Base-by-base conservation (phyloP, 257 asterid genomes). In the Primulina huaijiensis region DNA sequence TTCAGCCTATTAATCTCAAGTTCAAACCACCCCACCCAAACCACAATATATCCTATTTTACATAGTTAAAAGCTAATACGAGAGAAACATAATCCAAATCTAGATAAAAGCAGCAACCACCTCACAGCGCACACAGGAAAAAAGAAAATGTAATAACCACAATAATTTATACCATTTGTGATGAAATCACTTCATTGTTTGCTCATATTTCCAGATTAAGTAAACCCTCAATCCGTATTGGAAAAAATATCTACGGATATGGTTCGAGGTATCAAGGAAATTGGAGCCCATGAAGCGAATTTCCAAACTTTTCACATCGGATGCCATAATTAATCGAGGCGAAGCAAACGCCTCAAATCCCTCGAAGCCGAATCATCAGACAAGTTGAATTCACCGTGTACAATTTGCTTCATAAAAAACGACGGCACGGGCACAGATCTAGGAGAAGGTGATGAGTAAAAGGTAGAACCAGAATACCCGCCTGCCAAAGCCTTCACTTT, bases 281-380 rank as follows among this genome's bases (percentile, higher is more conserved):
- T 43, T 17, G 3, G 19, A 43, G 55, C 7, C 55, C 55, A 14
- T 43, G 55, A 43, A 43, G 55, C 55, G 19, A 43, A 43, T 43
- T 43, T n/a, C 19, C 19, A 10, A 10, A 10, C 50, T 43, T 12
- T 43, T 43, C 17, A 14, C n/a, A 43, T 11, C 19, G 2, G 55
- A 43, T 14, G 6, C 30, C 55, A 43, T 43, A 12, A 43, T 43
- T 3, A 12, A 14, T 43, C 55, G 55, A 43, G 55, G 19, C 55
- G 55, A 43, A 43, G 55, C 55, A 43, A 3, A 12, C 19, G 55
- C 55, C 55, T 43, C 19, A 43, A 12, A 10, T 14, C 55, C 50
- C 86, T 70, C 12, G 84, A 69, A 17, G 67, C 67, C 8, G 53
- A 34, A 63, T 34, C 52, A 35, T 64, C 68, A n/a, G 29, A 29